Evolutionary conservation across 2,329 filamentous ascomycete genomes (phyloP), one percentile per base, ranked within the genome.

Genomic region (Fusarium albidum): DNA sequence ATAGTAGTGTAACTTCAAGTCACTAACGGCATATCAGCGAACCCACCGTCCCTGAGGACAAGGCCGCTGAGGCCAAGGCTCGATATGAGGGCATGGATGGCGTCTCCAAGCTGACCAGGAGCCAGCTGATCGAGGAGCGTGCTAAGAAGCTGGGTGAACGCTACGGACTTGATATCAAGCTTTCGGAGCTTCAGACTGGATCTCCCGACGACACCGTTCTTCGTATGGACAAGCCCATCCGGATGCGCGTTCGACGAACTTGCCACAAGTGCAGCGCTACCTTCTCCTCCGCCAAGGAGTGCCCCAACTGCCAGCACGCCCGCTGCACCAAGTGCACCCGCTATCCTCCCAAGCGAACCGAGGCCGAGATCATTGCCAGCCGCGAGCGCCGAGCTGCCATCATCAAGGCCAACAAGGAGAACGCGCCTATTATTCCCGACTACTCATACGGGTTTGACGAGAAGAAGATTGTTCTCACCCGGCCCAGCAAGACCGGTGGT

Each of bases 291-390:
- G 84, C 88, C 66, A 92, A 88, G 75, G 80, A 88, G 54, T 96
- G 93, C 74, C 73, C 81, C 60, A 84, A 84, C 62, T 97, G 93
- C 77, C 82, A 89, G 64, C 93, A 97, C 75, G 79, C 79, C 39
- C 85, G 91, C 62, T 97, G 93, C 82, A 89, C 85, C 68, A 86
- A 89, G 68, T 97, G 93, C 71, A 84, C 86, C 25, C 86, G 91
- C 49, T 85, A 89, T 66, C 92, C 92, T 28, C 78, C 83, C 46
- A 86, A 87, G 75, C 85, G 83, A 62, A 81, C 77, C 65, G 81
- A 85, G 61, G 78, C 78, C 57, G 79, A 84, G 67, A 77, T 77
- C 62, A 73, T 80, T 53, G 79, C 79, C 62, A 80, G 78, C 68
- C 79, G 82, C 45, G 78, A 80, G 68, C 77, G 72, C 64, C 78